Evolutionary conservation across 768 basidiomycete species (phyloP), one percentile per base, ranked within the genome.

Genomic region (Boletus eberwhitei): DNA sequence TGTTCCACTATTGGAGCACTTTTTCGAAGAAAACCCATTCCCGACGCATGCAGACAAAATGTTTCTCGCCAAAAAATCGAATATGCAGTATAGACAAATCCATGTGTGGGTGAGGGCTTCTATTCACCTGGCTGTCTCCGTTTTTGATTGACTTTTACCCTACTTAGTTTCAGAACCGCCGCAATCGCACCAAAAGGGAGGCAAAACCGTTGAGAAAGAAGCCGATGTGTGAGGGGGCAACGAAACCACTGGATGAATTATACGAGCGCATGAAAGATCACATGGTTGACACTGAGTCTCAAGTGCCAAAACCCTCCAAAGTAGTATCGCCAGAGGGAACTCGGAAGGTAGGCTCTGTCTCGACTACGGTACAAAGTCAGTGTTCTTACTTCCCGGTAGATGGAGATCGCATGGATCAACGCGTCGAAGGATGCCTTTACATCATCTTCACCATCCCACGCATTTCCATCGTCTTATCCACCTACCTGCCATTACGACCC

Each of bases 391-490:
- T 37, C 1, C 48, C 4, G 9, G 3, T 12, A 45, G 59, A 37
- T 1, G 7, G 21, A 21, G 32, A 0, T n/a, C 4, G 0, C 8
- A 21, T 36, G 1, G 13, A 5, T 26, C 13, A 8, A 36, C 0
- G 0, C 17, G 4, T 22, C 9, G 0, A 32, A 41, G 17, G 22
- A 55, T 4, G 19, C 6, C 0, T 50, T 63, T 13, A 0, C 6
- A 1, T 48, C 39, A 5, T 13, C 45, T 26, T n/a, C 63, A 1
- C 64, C 63, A 8, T 37, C 26, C 1, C 64, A 64, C 16, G 57
- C 55, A 0, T 64, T 65, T 41, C 63, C 63, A 0, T 59, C 57
- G 0, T 1, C 31, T 8, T 64, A 64, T 36, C 63, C 63, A 8
- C 53, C 57, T 0, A 46, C 4, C 2, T 65, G 64, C 21, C 11